Evolutionary conservation across 495 filamentous ascomycete species (phyloP), one percentile per base, ranked within the genome.

Genomic region (Glutinoglossum americanum): DNA sequence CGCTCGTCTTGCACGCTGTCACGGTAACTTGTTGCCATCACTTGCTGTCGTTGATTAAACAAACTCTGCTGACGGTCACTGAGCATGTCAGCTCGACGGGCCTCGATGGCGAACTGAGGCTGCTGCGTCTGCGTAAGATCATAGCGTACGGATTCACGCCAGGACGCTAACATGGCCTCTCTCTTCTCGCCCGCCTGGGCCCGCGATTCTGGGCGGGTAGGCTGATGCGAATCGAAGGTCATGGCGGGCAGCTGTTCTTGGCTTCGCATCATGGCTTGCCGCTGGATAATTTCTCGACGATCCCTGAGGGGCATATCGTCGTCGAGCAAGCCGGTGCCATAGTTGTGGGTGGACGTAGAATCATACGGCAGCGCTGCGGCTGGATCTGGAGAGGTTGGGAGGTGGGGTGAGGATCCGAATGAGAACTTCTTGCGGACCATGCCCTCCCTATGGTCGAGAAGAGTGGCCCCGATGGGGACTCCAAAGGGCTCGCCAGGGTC

Each of bases 301-400:
- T 81, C 76, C 23, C 83, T 82, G 19, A 94, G 81, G 0, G 85
- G 80, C 59, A 90, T 74, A 64, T 89, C 76, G 56, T 92, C 88
- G 49, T 76, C 75, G 55, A 72, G 62, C 9, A 63, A 44, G 33
- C 49, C 57, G 19, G 56, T 33, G 15, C 41, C 27, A 48, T 49
- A 49, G 60, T 63, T 54, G 51, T 65, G 60, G 15, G 61, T 56
- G 27, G 64, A 59, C 23, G 51, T 26, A 23, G 60, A 47, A 5
- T 55, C 45, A 21, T 25, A 1, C 63, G 19, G 64, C 64, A 39
- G 66, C 63, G n/a, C 69, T 65, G 28, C 63, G 64, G 60, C 60
- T 60, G 48, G 69, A 61, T 65, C 63, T 67, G 41, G 60, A 61
- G 55, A 65, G 53, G 19, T 55, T 51, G 51, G 56, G 19, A 51